Base-by-base conservation (phyloP, 306 rosid species). In the Cicer pinnatifidum region DNA sequence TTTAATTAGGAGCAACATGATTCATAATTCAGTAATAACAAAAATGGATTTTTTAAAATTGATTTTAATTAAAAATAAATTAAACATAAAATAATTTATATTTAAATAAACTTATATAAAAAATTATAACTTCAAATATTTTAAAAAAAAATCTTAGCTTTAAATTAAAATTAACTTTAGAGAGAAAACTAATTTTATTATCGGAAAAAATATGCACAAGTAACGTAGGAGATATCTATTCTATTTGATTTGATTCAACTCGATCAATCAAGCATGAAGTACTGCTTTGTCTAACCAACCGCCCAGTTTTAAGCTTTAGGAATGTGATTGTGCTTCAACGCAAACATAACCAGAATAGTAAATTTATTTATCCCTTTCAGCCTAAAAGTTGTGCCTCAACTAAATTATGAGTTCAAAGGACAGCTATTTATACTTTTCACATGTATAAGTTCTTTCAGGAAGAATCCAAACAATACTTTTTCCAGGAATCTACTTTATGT, bases 391-490 rank as follows among this genome's bases (percentile, higher is more conserved):
- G 17, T 51, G 65, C 8, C 58, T 56, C 48, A 51, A 59, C 47
- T 28, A 64, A 73, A 72, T 46, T 75, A 47, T 5, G 62, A n/a
- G 40, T 62, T 47, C 58, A 38, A 37, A 23, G 58, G 67, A 44
- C 67, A 69, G 9, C 37, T 44, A 50, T 63, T 78, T 57, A 10
- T 75, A 46, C 48, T 81, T 59, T 72, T 43, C 71, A 51, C 54
- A 52, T 28, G 84, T 47, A 35, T 73, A 44, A 13, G 9, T 41
- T 47, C 38, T 53, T 76, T 50, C 53, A 40, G 12, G 72, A 77
- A 67, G 41, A 79, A 52, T 65, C 74, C 76, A 72, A 50, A 65
- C 38, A 39, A 38, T 45, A 75, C 37, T 80, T 75, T 76, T 59
- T 11, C 40, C 11, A 3, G 20, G 41, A 13, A 51, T 62, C 47